Percentiles rank a stretch among this genome's conserved stretches.
Evolutionary conservation across 306 rosid species (phyloP).

Genomic region (Pyrus pyrifolia): DNA sequence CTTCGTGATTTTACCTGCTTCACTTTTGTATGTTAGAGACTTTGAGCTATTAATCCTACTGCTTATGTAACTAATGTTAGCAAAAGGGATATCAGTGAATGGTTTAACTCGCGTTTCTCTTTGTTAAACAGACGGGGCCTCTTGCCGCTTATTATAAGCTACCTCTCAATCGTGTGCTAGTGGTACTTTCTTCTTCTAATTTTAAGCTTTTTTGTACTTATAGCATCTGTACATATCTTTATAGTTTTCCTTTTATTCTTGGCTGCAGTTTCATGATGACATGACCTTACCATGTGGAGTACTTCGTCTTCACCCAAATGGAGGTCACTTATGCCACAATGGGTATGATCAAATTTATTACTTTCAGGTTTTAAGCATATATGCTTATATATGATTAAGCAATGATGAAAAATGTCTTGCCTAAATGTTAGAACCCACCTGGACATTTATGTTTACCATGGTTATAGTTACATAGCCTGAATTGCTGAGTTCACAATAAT

Average conservation of each 20-base stretch:
- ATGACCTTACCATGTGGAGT: constrained; percentile 88
- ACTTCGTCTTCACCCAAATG: constrained; percentile 72
- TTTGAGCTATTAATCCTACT: not conserved
- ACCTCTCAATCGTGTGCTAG: constrained; percentile 85
- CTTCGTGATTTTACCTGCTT: not conserved
- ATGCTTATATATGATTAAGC: not conserved
- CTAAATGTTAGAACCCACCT: not conserved
- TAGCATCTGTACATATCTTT: not conserved
- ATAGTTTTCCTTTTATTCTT: constrained; percentile 9
- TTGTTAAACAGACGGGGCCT: constrained; percentile 66
- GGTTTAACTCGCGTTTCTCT: not conserved
- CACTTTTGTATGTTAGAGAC: not conserved
- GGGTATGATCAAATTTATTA: constrained; percentile 35
- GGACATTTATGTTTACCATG: not conserved
- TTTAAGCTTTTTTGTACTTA: not conserved
- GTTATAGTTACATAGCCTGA: not conserved
- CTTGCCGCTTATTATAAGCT: constrained; percentile 93
- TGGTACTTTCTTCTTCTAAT: constrained; percentile 39
- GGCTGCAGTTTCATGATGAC: constrained; percentile 78
- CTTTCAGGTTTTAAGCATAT: not conserved
- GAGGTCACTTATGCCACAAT: constrained; percentile 83
- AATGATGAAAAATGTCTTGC: not conserved
- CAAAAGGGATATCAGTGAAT: not conserved
- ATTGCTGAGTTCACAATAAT: not conserved
- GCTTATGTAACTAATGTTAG: not conserved